These are phyloP conservation scores for Stylonectria norvegica DNA, from an alignment of 2,329 filamentous ascomycete species.

Conservation along the genomic window DNA sequence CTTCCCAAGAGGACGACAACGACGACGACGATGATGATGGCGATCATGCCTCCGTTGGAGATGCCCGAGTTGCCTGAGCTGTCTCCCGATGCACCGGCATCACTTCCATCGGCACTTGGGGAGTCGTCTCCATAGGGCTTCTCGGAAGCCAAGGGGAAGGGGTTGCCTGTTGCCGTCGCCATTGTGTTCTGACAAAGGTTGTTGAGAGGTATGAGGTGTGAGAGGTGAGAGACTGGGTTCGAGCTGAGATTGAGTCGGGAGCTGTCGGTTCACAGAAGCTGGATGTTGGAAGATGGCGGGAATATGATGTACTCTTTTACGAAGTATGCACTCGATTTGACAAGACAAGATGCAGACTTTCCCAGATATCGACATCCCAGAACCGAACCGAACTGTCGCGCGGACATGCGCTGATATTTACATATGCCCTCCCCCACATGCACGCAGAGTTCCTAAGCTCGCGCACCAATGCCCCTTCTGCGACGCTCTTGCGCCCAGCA, in stretches of 20 bases:
- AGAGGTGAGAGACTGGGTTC: constrained; percentile 4
- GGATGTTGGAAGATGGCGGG: constrained; percentile 6
- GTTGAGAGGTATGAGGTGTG: constrained; percentile 3
- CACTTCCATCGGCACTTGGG: constrained; percentile 44
- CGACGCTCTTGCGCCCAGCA: constrained; percentile 1
- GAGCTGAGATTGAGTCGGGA: constrained; percentile 1
- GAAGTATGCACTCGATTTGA: too few relatives aligned
- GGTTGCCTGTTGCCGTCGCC: constrained; percentile 36
- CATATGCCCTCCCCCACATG: not conserved
- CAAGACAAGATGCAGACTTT: not conserved
- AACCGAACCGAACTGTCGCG: too few relatives aligned
- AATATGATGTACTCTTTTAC: constrained; percentile 7
- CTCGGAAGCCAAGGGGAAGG: constrained; percentile 45
- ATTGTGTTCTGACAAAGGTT: constrained; percentile 28
- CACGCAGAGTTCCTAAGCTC: too few relatives aligned
- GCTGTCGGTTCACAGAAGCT: constrained; percentile 20
- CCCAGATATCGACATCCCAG: not conserved
- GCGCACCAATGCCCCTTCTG: not conserved
- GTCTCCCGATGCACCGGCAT: constrained; percentile 63
- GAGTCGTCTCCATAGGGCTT: constrained; percentile 34
- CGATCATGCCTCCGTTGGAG: constrained; percentile 66
- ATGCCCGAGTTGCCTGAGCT: constrained; percentile 57
- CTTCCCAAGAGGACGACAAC: constrained; percentile 65
- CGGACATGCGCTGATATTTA: not conserved
- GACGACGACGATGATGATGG: constrained; percentile 70